Evolutionary conservation across 2,329 filamentous ascomycete genomes (phyloP).

Genomic region (Trichophyton schoenleinii): DNA sequence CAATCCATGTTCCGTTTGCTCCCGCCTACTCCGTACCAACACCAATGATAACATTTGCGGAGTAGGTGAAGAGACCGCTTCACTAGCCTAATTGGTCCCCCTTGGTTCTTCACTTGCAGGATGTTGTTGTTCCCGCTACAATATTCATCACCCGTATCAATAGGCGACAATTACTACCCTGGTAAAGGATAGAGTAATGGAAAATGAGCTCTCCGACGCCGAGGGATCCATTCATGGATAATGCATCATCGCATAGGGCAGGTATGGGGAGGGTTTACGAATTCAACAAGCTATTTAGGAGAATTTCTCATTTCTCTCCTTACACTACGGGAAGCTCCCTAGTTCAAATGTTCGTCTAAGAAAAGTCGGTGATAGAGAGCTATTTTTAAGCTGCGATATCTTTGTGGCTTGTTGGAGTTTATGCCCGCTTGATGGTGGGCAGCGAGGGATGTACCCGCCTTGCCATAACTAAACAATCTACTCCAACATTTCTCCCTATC

Average conservation of each 20-base stretch:
- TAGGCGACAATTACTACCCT: neutral
- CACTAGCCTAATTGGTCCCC: neutral
- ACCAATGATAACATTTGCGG: neutral
- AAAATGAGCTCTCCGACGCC: neutral
- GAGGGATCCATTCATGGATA: neutral
- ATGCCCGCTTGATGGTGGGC: neutral
- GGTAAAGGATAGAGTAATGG: neutral
- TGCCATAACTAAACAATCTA: neutral
- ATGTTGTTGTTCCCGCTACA: neutral
- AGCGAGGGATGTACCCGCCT: neutral
- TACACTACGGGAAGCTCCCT: neutral
- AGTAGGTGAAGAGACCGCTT: neutral
- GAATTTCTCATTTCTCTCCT: neutral
- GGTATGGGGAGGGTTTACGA: neutral
- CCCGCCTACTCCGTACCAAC: neutral
- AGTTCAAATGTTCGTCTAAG: neutral
- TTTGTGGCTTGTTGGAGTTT: neutral
- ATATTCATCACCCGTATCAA: neutral
- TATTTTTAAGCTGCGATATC: neutral
- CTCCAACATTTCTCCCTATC: neutral
- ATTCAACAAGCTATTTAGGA: neutral
- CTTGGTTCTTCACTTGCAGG: neutral
- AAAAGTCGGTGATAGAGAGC: slow-evolving; percentile 2
- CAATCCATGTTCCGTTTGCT: neutral
- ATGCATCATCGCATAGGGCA: neutral